Conservation (phyloP, 495 filamentous ascomycete genomes). For the Pseudevernia furfuracea region DNA sequence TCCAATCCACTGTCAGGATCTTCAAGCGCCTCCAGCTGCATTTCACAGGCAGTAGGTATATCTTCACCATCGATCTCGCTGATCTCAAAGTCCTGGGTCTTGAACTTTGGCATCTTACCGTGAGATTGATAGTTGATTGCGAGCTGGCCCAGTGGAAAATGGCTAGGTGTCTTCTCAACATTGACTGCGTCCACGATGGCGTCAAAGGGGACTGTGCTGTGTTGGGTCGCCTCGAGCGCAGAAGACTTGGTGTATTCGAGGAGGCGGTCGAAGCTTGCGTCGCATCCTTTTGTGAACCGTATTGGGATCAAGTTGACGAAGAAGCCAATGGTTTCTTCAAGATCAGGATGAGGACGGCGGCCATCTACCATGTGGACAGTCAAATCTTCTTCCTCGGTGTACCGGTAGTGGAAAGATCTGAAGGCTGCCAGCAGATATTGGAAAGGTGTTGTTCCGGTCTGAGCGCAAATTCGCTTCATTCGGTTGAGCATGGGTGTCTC, state of each 20-base stretch:
- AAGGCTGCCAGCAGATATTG: slow-evolving; percentile 36
- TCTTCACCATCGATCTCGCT: slow-evolving; percentile 22
- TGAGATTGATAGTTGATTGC: slow-evolving; percentile 30
- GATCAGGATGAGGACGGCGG: slow-evolving; percentile 29
- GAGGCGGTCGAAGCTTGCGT: slow-evolving; percentile 31
- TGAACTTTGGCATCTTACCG: slow-evolving; percentile 26
- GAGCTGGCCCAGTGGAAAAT: slow-evolving; percentile 31
- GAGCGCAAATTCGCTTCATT: slow-evolving; percentile 27
- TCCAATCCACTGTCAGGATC: slow-evolving; percentile 25
- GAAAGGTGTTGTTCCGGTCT: slow-evolving; percentile 30
- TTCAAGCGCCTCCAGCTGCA: slow-evolving; percentile 28
- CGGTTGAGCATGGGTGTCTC: slow-evolving; percentile 17
- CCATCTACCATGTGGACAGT: slow-evolving; percentile 36
- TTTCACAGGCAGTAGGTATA: slow-evolving; percentile 25
- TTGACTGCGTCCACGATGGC: slow-evolving; percentile 26
- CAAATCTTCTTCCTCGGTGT: slow-evolving; percentile 26
- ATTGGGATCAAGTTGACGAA: slow-evolving; percentile 41
- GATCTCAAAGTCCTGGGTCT: slow-evolving; percentile 25
- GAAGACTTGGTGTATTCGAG: slow-evolving; percentile 23
- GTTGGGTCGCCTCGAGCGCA: slow-evolving; percentile 21
- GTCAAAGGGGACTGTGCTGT: slow-evolving; percentile 29
- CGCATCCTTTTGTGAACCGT: slow-evolving; percentile 29
- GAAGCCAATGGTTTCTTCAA: slow-evolving; percentile 32
- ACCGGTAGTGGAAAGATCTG: slow-evolving; percentile 29
- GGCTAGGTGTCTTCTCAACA: slow-evolving; percentile 17